phyloP scores from a whole-genome alignment of 208 protist species.

The Acanthamoeba castellanii region DNA sequence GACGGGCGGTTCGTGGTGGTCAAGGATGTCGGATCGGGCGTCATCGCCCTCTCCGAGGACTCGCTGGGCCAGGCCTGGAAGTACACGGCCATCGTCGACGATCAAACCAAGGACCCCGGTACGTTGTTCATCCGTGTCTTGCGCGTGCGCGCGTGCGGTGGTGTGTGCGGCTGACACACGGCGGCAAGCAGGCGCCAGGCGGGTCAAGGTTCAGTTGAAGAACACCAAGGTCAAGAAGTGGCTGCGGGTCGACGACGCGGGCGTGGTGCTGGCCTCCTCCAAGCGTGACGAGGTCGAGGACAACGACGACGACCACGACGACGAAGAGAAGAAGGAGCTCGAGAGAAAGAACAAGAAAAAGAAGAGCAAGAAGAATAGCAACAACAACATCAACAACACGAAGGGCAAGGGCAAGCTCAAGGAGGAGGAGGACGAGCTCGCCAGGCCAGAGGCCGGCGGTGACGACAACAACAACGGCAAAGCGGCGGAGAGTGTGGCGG shows the following conservation, averaged over 20 bases:
- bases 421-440: not conserved
- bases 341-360: not conserved
- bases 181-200: not conserved
- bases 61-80: slow-evolving; percentile 26
- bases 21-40: not conserved
- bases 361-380: not conserved
- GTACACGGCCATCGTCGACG: not conserved
- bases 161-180: too few relatives aligned
- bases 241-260: not conserved
- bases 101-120: not conserved
- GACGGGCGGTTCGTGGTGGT: slow-evolving; percentile 31
- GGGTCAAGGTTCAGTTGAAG: slow-evolving; percentile 33
- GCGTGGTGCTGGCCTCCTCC: not conserved
- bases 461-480: not conserved
- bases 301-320: not conserved
- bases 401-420: not conserved
- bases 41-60: not conserved
- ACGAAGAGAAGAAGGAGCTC: not conserved
- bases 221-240: slow-evolving; percentile 57
- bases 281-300: not conserved
- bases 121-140: too few relatives aligned
- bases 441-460: not conserved
- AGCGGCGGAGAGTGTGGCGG: not conserved
- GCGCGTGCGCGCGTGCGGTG: too few relatives aligned
- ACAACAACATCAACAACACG: not conserved